Conservation (phyloP, 2,329 filamentous ascomycete species). For the Didymella segeticola region DNA sequence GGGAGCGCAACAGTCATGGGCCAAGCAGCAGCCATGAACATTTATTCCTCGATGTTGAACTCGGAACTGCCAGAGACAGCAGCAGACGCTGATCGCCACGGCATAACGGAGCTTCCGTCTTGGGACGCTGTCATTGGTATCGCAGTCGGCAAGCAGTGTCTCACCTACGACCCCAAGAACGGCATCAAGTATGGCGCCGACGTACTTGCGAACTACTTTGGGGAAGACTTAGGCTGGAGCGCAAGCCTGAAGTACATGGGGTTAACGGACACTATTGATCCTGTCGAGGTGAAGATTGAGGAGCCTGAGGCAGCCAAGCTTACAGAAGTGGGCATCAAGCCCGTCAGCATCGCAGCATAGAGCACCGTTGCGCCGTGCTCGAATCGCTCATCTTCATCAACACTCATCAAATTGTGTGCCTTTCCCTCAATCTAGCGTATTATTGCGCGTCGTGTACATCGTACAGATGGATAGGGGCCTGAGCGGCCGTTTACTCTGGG, state of each 20-base stretch:
- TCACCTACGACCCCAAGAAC: conserved; percentile 65
- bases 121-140: conserved; percentile 68
- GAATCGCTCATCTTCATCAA: neutral
- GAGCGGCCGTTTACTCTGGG: no score
- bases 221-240: conserved; percentile 67
- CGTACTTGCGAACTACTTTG: conserved; percentile 69
- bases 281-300: conserved; percentile 22
- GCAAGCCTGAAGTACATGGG: conserved; percentile 42
- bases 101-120: conserved; percentile 34
- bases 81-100: conserved; percentile 24
- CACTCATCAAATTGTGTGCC: neutral
- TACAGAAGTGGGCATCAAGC: conserved; percentile 39
- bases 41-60: conserved; percentile 46
- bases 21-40: conserved; percentile 68
- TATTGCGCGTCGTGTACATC: no score
- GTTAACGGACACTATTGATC: conserved; percentile 43
- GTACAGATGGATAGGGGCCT: no score
- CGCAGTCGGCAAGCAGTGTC: conserved; percentile 72
- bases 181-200: conserved; percentile 69
- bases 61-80: conserved; percentile 30
- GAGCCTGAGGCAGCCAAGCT: conserved; percentile 30
- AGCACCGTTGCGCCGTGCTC: neutral
- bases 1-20: conserved; percentile 79
- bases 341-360: conserved; percentile 35
- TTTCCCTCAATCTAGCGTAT: no score